Conservation (phyloP, 106 monocot species). For the Dioscorea alata region DNA sequence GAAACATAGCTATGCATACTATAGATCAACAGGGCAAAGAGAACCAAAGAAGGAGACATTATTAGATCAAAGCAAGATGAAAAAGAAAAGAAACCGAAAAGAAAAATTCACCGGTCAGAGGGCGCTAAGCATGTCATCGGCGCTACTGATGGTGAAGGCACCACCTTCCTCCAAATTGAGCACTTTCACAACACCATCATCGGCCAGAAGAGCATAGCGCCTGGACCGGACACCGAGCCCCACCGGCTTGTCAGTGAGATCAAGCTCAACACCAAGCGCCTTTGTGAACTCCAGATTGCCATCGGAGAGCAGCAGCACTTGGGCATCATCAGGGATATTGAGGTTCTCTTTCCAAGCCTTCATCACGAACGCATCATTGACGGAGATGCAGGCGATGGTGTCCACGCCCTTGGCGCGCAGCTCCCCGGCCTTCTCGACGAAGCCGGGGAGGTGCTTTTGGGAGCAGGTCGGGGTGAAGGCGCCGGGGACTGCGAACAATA, state of each 20-base stretch:
- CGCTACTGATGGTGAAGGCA: constrained; percentile 23
- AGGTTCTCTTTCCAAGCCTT: constrained; percentile 24
- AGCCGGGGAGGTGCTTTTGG: constrained; percentile 76
- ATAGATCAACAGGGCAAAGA: too few species aligned
- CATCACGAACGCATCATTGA: constrained; percentile 84
- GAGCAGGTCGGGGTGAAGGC: constrained; percentile 89
- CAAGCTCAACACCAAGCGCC: constrained; percentile 19
- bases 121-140: constrained; percentile 22
- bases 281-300: constrained; percentile 17
- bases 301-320: constrained; percentile 22
- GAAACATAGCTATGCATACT: neutral
- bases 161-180: constrained; percentile 24
- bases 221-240: constrained; percentile 55
- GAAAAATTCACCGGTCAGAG: neutral
- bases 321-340: constrained; percentile 6
- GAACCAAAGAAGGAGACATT: too few species aligned
- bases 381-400: constrained; percentile 66
- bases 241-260: constrained; percentile 59
- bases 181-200: constrained; percentile 21
- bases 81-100: neutral
- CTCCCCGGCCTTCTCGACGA: constrained; percentile 63
- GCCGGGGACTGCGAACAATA: constrained; percentile 72
- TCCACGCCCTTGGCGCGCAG: constrained; percentile 58
- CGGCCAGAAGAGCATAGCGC: constrained; percentile 13
- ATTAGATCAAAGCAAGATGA: too few species aligned